Base-by-base conservation (phyloP, 2,329 filamentous ascomycete species). In the Leptosphaerulina australis region DNA sequence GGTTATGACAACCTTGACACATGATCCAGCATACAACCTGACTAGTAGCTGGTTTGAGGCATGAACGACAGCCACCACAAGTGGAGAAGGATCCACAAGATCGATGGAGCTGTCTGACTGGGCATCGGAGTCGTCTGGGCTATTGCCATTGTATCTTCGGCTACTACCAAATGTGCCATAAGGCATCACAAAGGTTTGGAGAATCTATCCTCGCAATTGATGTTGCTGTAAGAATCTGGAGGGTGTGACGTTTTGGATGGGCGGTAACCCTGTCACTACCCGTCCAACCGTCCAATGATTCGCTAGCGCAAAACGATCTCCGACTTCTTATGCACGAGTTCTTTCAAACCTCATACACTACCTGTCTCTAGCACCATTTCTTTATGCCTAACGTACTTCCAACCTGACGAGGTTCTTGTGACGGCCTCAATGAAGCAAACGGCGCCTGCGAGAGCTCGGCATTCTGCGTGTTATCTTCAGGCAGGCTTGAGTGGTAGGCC, bases 151-250 rank as follows among this genome's bases (percentile, higher is more conserved):
- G 58, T 55, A 55, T 38, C 33, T 51, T 62, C 64, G 60, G 60
- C 59, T 65, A 50, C 57, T 58, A 55, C 56, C 57, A 53, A 53
- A 22, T 40, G 63, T 60, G 63, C 59, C 38, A 38, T 50, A 67
- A 69, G 60, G 66, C 68, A 67, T 70, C 67, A 66, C 48, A 61
- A 55, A 53, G 52, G 64, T 67, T 69, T 68, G 66, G 69, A 52
- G 57, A 49, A 58, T 54, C 51, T 60, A 44, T 60, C 52, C 47
- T 65, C 47, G 47, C 60, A 62, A 61, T 58, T 64, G 60, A 60
- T 52, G 41, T 59, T 55, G 44, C 52, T 53, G 51, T 50, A 18
- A 40, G 28, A 47, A 47, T 45, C 26, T 47, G 55, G 48, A 53
- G 45, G 37, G 14, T 37, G 50, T 50, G 50, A 51, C 52, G 53